Evolutionary conservation across 352 stramenopile species (phyloP), one percentile per base, ranked within the genome.

Genomic region (Ophiocytium majus): DNA sequence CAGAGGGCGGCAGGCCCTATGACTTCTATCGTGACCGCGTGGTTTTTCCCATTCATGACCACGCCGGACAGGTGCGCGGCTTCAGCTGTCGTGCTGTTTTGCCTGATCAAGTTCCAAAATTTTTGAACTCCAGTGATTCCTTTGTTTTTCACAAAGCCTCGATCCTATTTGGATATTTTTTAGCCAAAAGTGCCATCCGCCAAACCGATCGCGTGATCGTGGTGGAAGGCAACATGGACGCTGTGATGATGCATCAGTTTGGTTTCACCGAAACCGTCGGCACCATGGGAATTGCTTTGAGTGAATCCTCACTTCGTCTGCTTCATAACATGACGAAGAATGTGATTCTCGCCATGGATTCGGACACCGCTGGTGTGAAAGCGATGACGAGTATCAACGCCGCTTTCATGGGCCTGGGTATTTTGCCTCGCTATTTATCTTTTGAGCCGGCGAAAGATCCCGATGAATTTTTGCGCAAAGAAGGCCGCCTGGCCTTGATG

Each of bases 191-290:
- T 23, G 57, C 57, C 57, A 71, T 71, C 57, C 23, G 57, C 19
- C 23, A 71, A 23, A 71, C 23, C 28, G 57, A 71, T 71, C 57
- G 57, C 57, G 57, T 28, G 19, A 71, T 71, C 28, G 19, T 71
- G 19, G 57, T 71, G 23, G 57, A 71, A 71, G 57, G 57, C 19
- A 71, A 71, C 28, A 71, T 71, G 57, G 57, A 71, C 28, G 57
- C 28, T 23, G 28, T 71, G 19, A 71, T 71, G 57, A 71, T 71
- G 57, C 57, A 71, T 71, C 57, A 71, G 57, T 71, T 71, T 71
- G 57, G 57, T 71, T 71, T 71, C 57, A 71, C 23, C 57, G 57
- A 71, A 71, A 71, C 57, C 19, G 57, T 71, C 19, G 57, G 19
- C 19, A 71, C 57, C 19, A 71, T 71, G 57, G 57, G 57, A 71